Evolutionary conservation across 2,329 filamentous ascomycete genomes (phyloP), one percentile per base, ranked within the genome.

Genomic region (Calycina herbarum): DNA sequence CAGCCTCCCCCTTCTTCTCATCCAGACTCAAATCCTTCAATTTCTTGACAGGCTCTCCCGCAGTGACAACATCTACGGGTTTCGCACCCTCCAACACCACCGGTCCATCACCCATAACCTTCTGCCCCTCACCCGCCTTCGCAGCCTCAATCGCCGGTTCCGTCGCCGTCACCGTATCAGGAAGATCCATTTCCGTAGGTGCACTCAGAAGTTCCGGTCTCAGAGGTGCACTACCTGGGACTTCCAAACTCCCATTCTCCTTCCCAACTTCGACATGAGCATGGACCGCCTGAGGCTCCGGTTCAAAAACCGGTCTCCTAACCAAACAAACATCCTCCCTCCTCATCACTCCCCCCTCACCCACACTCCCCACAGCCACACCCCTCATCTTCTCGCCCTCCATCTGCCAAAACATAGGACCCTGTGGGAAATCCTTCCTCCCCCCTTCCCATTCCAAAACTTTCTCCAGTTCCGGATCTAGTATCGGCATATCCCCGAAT

Each of bases 401-500:
- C 11, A 70, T 68, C 75, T 75, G 66, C 87, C 86, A 89, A 68
- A 85, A 78, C 73, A 86, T 75, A 0, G 87, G 86, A 0, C 86
- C 86, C 3, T 77, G 73, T 0, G 85, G 86, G 72, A 89, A 87
- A 1, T 76, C 76, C n/a, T 75, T 80, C 72, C 82, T 72, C 3
- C 81, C 84, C 56, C 81, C 80, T 71, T 85, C 82, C 82, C 85
- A 89, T 13, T 76, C 72, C 24, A 84, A 74, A 48, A 82, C 75
- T 24, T 81, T 80, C 51, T 81, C 77, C 76, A 86, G 83, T 3
- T 78, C 76, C 0, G 86, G 85, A 71, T 97, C 94, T n/a, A 94
- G 79, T 61, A 86, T 84, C 6, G 91, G 89, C 78, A 89, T 81
- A 67, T 92, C 86, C 63, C 92, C 93, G 80, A 91, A 97, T 60